These are phyloP conservation scores for Aspergillus aculeatus DNA, from an alignment of 2,329 filamentous ascomycete species.

Conservation along the genomic window DNA sequence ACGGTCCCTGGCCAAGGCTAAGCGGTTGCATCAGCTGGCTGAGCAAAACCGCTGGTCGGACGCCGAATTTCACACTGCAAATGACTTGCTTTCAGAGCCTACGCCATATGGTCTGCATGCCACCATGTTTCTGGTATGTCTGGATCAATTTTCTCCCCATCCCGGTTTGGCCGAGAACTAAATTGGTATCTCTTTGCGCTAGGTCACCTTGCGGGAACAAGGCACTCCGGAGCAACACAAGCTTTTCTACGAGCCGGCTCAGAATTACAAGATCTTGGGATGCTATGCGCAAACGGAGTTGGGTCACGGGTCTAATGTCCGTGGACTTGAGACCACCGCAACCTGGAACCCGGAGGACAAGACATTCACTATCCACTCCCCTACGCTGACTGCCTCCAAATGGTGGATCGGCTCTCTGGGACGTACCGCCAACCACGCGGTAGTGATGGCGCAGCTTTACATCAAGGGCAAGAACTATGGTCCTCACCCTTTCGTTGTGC, in stretches of 20 bases:
- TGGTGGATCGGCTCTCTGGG: constrained; percentile 85
- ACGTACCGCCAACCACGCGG: constrained; percentile 71
- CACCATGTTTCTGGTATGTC: constrained; percentile 63
- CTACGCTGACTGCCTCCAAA: constrained; percentile 71
- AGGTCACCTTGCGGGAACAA: constrained; percentile 70
- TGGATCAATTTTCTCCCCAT: too few relatives aligned
- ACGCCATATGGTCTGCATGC: constrained; percentile 73
- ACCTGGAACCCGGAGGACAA: constrained; percentile 72
- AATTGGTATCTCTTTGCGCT: constrained; percentile 9
- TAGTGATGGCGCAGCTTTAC: constrained; percentile 75
- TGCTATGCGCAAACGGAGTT: constrained; percentile 81
- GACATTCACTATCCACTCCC: constrained; percentile 73
- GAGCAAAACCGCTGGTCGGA: constrained; percentile 65
- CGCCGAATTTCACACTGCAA: constrained; percentile 64
- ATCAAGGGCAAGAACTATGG: constrained; percentile 67
- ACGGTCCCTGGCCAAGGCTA: constrained; percentile 66
- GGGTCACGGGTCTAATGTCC: constrained; percentile 74
- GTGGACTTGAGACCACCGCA: constrained; percentile 69
- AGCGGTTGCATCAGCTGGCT: constrained; percentile 66
- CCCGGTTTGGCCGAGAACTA: constrained; percentile 7
- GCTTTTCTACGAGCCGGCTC: constrained; percentile 67
- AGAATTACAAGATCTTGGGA: constrained; percentile 70
- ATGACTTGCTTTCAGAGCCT: constrained; percentile 69
- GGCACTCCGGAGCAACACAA: constrained; percentile 71
- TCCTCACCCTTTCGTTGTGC: constrained; percentile 76